Evolutionary conservation across 228 moss, liverwort and hornwort species (phyloP).

Genomic region (Sphagnum magellanicum): DNA sequence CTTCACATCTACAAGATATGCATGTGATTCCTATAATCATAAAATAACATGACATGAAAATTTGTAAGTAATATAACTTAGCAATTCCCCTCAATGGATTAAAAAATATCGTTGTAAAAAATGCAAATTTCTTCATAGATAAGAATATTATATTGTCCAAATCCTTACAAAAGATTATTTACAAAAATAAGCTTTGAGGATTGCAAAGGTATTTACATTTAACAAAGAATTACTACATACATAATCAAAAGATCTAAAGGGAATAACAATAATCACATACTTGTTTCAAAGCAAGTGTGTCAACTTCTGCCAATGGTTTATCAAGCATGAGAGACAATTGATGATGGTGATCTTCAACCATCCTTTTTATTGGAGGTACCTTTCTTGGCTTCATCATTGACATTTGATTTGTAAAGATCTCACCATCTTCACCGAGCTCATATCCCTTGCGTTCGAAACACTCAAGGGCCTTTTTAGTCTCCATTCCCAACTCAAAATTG

Average conservation of each 20-base stretch:
- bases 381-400: slow-evolving; percentile 13
- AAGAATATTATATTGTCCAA: background rate
- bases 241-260: background rate
- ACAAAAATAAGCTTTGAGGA: background rate
- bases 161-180: background rate
- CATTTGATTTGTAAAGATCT: background rate
- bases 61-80: background rate
- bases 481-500: slow-evolving; percentile 11
- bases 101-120: background rate
- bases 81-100: too few species aligned
- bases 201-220: background rate
- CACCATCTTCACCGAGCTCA: slow-evolving; percentile 28
- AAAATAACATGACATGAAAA: background rate
- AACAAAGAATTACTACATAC: background rate
- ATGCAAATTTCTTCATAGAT: background rate
- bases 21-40: slow-evolving; percentile 26
- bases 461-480: slow-evolving; percentile 11
- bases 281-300: slow-evolving; percentile 19
- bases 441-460: slow-evolving; percentile 35
- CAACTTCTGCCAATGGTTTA: slow-evolving; percentile 5
- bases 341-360: background rate
- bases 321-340: slow-evolving; percentile 23
- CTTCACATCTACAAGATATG: slow-evolving; percentile 13
- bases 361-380: slow-evolving; percentile 14
- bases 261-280: slow-evolving; percentile 6